A percentile compares a stretch with the other conserved stretches of the same genome.
Conservation (phyloP, 2,329 filamentous ascomycete species). For the Ascochyta viciae-villosae region DNA sequence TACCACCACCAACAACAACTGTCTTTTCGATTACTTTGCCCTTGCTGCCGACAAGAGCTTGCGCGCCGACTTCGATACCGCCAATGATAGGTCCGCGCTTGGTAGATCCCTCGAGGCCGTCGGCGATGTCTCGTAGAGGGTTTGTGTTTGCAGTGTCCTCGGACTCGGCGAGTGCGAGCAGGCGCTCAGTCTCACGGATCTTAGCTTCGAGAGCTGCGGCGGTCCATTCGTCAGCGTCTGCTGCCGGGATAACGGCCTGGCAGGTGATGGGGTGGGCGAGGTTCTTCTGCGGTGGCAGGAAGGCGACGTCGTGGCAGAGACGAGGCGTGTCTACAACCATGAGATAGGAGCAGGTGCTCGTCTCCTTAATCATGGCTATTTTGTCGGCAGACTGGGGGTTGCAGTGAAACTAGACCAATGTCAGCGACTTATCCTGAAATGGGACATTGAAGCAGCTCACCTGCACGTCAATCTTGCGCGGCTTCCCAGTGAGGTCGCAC, state of each 20-base stretch:
- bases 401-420: constrained; percentile 67
- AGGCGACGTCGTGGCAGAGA: constrained; percentile 86
- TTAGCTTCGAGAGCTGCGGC: constrained; percentile 43
- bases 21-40: constrained; percentile 64
- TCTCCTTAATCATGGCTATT: constrained; percentile 92
- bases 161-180: constrained; percentile 23
- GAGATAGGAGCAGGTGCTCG: constrained; percentile 87
- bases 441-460: constrained; percentile 37
- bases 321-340: constrained; percentile 93
- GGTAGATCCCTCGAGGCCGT: constrained; percentile 37
- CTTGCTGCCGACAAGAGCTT: constrained; percentile 61
- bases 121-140: constrained; percentile 44
- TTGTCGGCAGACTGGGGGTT: constrained; percentile 76
- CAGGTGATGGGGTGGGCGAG: constrained; percentile 80
- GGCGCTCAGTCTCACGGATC: constrained; percentile 33
- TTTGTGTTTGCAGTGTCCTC: constrained; percentile 32
- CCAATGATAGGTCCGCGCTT: constrained; percentile 59
- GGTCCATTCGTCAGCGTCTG: constrained; percentile 59
- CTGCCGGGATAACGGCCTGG: constrained; percentile 69
- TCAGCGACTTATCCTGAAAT: constrained; percentile 1
- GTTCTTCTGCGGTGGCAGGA: constrained; percentile 79
- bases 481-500: constrained; percentile 84
- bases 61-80: constrained; percentile 65
- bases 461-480: constrained; percentile 84
- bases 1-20: constrained; percentile 57